A percentile compares a stretch with the other conserved stretches of the same genome.
Evolutionary conservation across 192 early-diverging fungal species (phyloP).

Genomic region (Funneliformis geosporum): DNA sequence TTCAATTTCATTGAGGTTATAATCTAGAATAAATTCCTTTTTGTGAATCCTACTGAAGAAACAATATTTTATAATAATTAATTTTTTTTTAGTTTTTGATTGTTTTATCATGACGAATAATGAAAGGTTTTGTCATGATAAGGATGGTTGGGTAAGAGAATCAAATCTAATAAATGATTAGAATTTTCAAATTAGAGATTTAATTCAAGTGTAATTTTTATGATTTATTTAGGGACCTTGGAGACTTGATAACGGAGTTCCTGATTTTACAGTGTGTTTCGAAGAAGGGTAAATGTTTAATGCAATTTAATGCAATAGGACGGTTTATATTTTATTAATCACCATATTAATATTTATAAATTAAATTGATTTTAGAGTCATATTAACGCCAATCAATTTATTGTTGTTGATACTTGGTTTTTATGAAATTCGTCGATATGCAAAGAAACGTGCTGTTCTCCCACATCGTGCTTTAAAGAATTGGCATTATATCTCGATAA

Average conservation of each 20-base stretch:
- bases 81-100: background rate
- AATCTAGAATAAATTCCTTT: too few relatives aligned
- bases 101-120: background rate
- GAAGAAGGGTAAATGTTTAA: constrained; percentile 35
- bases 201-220: background rate
- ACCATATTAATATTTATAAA: background rate
- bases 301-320: background rate
- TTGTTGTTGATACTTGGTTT: constrained; percentile 13
- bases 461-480: constrained; percentile 10
- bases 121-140: constrained; percentile 35
- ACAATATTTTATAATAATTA: too few relatives aligned
- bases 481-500: constrained; percentile 5
- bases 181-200: background rate
- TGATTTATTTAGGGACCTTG: constrained; percentile 33
- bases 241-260: constrained; percentile 2
- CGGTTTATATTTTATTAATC: background rate
- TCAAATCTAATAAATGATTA: background rate
- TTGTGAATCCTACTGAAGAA: too few relatives aligned
- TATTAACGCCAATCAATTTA: constrained; percentile 4
- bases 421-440: background rate
- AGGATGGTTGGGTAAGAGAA: constrained; percentile 48
- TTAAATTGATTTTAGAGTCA: background rate
- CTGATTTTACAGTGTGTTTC: constrained; percentile 38
- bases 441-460: constrained; percentile 13
- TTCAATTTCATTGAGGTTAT: too few relatives aligned